Evolutionary conservation across 495 filamentous ascomycete species (phyloP).

Genomic region (Beverwykella pulmonaria): DNA sequence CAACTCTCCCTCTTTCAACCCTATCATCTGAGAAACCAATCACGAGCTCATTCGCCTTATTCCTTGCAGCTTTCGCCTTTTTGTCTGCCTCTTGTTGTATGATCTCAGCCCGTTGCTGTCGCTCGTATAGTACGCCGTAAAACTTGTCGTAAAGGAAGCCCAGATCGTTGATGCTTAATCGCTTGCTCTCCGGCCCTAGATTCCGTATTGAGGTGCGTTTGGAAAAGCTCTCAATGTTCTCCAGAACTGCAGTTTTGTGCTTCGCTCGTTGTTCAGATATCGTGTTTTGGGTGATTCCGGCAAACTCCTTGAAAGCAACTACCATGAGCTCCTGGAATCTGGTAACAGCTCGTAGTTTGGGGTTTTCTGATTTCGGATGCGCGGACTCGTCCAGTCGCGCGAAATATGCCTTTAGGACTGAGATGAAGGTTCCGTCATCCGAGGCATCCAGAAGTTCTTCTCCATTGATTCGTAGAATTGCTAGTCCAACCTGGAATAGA

Average conservation of each 20-base stretch:
- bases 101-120: constrained; percentile 77
- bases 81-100: constrained; percentile 74
- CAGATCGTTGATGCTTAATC: constrained; percentile 80
- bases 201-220: constrained; percentile 96
- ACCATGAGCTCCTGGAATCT: constrained; percentile 98
- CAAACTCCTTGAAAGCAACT: constrained; percentile 96
- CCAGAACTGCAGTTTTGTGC: constrained; percentile 88
- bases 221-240: constrained; percentile 94
- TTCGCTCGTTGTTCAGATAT: constrained; percentile 86
- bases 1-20: constrained; percentile 80
- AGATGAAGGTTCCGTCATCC: constrained; percentile 96
- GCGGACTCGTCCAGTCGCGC: constrained; percentile 90
- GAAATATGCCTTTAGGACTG: constrained; percentile 93
- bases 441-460: constrained; percentile 95
- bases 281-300: constrained; percentile 88
- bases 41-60: constrained; percentile 55
- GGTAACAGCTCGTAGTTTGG: constrained; percentile 88
- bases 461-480: constrained; percentile 95
- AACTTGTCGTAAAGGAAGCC: constrained; percentile 90
- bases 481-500: constrained; percentile 91
- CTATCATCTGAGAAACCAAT: constrained; percentile 52
- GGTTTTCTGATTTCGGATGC: constrained; percentile 90
- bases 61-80: constrained; percentile 60
- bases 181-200: constrained; percentile 91
- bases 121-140: constrained; percentile 86